Evolutionary conservation across 2,329 filamentous ascomycete genomes (phyloP).

Genomic region (Colletotrichum somersetense): DNA sequence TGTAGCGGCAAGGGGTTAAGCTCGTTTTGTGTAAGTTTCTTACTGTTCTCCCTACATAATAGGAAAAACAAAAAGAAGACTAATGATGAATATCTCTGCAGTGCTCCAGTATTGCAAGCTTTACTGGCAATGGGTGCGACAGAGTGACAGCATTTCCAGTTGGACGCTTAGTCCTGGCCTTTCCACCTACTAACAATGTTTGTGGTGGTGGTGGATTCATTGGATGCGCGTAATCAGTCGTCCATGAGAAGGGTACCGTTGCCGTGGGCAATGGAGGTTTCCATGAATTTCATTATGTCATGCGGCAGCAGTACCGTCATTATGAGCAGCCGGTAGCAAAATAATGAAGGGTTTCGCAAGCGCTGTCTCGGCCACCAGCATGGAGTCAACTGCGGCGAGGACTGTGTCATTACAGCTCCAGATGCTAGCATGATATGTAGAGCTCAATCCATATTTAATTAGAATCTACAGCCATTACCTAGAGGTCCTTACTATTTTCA

Average conservation of each 20-base stretch:
- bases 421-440: no score
- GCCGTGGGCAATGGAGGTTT: no score
- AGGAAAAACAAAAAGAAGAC: no score
- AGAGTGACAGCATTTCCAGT: neutral
- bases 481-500: rapidly evolving
- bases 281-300: no score
- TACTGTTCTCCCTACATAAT: neutral
- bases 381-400: no score
- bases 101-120: neutral
- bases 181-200: neutral
- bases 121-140: neutral
- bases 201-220: neutral
- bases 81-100: neutral
- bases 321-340: no score
- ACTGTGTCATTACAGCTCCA: no score
- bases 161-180: neutral
- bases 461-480: neutral
- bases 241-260: no score
- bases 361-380: no score
- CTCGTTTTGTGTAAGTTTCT: neutral
- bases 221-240: neutral
- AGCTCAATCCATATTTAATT: neutral
- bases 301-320: no score
- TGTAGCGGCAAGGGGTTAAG: neutral
- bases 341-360: no score